Evolutionary conservation across 2,329 filamentous ascomycete genomes (phyloP).

Genomic region (Thyridium curvatum): DNA sequence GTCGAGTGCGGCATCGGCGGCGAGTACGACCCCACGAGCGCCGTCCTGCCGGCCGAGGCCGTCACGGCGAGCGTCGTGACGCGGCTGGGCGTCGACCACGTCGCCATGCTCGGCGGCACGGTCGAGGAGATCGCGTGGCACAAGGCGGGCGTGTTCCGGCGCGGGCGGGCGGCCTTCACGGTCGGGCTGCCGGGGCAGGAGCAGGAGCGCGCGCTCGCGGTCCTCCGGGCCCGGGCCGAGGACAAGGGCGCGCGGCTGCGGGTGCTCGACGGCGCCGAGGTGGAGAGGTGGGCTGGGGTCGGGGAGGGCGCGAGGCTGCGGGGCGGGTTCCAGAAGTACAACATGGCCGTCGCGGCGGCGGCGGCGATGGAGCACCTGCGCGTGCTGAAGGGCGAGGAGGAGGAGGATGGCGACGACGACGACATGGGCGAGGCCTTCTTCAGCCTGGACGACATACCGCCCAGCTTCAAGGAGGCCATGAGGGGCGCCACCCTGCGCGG

Average conservation of each 20-base stretch:
- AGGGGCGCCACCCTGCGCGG: conserved; percentile 73
- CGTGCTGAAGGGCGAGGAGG: neutral
- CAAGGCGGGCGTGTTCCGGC: conserved; percentile 66
- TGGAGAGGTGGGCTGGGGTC: conserved; percentile 39
- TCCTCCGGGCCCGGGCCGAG: conserved; percentile 49
- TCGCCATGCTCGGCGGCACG: conserved; percentile 54
- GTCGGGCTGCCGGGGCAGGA: conserved; percentile 30
- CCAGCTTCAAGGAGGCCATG: conserved; percentile 48
- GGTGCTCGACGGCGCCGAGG: conserved; percentile 37
- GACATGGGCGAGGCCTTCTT: conserved; percentile 37
- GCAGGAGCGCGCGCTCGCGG: conserved; percentile 32
- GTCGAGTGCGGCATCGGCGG: conserved; percentile 94
- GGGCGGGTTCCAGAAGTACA: conserved; percentile 49
- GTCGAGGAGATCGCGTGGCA: conserved; percentile 67
- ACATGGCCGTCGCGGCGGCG: conserved; percentile 38
- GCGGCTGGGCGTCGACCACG: conserved; percentile 61
- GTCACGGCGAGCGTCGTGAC: conserved; percentile 30
- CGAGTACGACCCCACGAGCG: conserved; percentile 87
- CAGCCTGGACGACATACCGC: conserved; percentile 41
- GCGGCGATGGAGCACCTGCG: conserved; percentile 17
- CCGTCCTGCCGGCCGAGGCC: conserved; percentile 40
- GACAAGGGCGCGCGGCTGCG: conserved; percentile 42
- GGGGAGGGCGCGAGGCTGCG: conserved; percentile 36
- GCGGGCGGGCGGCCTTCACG: conserved; percentile 50
- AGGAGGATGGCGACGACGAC: conserved; percentile 11